Percentiles rank a stretch among this genome's conserved stretches.
These are phyloP conservation scores for Paracoccidioides lutzii DNA, from an alignment of 2,329 filamentous ascomycete species.

Conservation along the genomic window DNA sequence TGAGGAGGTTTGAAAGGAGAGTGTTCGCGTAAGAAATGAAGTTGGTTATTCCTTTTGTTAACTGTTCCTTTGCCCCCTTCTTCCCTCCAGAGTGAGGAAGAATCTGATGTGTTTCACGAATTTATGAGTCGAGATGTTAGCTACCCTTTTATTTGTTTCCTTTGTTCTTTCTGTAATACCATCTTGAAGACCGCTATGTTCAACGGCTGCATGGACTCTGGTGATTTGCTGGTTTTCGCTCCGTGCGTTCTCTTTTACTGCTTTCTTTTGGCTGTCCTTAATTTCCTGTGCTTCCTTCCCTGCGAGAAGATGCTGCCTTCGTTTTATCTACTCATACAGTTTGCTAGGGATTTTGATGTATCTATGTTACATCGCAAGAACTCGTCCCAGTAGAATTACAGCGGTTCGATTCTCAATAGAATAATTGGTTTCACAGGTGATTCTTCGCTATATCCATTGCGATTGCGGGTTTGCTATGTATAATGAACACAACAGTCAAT, in stretches of 20 bases:
- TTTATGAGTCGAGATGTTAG: background rate
- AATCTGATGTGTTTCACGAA: background rate
- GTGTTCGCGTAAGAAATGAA: constrained; percentile 16
- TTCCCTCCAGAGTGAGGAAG: background rate
- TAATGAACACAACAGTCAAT: too few relatives aligned
- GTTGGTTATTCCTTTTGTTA: background rate
- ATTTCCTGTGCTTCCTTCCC: too few relatives aligned
- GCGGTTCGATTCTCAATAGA: background rate
- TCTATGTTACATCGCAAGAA: background rate
- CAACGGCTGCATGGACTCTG: background rate
- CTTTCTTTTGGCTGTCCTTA: too few relatives aligned
- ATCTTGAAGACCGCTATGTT: background rate
- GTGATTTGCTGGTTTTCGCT: background rate
- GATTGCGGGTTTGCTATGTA: too few relatives aligned
- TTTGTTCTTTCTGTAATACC: background rate
- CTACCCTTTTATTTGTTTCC: background rate
- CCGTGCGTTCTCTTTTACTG: too few relatives aligned
- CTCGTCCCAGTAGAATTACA: background rate
- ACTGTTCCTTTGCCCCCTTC: background rate
- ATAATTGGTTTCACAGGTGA: constrained; percentile 12
- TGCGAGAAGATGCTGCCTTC: background rate
- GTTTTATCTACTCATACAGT: too few relatives aligned
- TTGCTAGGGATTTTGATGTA: too few relatives aligned
- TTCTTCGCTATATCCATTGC: background rate
- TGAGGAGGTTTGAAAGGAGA: constrained; percentile 23